Base-by-base conservation (phyloP, 352 stramenopile species). In the Phytophthora aleatoria region DNA sequence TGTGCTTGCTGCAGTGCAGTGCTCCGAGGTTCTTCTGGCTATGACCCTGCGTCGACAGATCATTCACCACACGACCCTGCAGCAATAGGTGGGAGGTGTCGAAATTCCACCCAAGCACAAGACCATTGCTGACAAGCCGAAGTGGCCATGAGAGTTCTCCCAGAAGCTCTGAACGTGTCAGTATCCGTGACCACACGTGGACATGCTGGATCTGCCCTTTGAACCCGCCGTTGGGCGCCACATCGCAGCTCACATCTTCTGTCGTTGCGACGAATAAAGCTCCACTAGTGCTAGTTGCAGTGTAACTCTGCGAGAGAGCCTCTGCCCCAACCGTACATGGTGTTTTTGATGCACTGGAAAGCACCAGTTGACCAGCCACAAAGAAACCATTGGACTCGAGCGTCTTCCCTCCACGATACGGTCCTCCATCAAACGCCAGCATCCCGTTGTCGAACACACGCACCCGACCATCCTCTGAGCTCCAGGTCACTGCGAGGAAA, bases 41-140 rank as follows among this genome's bases (percentile, higher is more conserved):
- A 28, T 86, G 72, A 5, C 72, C 79, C 15, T 76, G 77, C 26
- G 74, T 77, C 3, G 81, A 81, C 15, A 91, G 49, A 51, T 89
- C 81, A 26, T 61, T 76, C n/a, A 90, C 77, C 0, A 69, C 53
- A 5, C 42, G 47, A 2, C 64, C 54, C 5, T 72, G 49, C 5
- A 60, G 33, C 6, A 68, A 36, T 13, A 87, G 41, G 51, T 69
- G 70, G 1, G 68, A 57, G 0, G 56, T 27, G 39, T 89, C 74
- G 45, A 92, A 91, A 42, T 88, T 86, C 82, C 84, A 92, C 4
- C 75, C 77, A 3, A 92, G 70, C 1, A 90, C 53, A 5, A 92
- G 55, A 0, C 78, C 77, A 27, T 90, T 90, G 20, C 67, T 87
- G 9, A 74, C 66, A 6, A 89, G 60, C 3, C 67, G 65, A 57